phyloP scores from a whole-genome alignment of 2,329 filamentous ascomycete genomes.

The Plectosphaerella plurivora region DNA sequence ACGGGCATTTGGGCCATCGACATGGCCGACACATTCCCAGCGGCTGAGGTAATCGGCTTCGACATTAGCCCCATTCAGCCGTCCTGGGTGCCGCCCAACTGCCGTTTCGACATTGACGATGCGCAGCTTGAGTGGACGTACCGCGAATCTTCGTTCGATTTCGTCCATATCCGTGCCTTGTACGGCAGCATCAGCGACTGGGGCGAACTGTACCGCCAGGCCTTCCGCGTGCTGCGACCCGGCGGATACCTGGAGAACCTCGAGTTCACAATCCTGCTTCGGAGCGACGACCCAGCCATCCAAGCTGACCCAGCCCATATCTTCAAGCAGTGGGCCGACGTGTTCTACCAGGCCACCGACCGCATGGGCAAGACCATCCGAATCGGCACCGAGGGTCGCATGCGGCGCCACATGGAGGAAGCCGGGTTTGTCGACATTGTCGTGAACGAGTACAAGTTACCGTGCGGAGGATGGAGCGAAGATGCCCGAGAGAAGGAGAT shows the following conservation, averaged over 20 bases:
- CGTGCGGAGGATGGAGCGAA: slow-evolving; percentile 9
- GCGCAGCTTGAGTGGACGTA: slow-evolving; percentile 37
- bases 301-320: slow-evolving; percentile 16
- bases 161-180: slow-evolving; percentile 55
- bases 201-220: slow-evolving; percentile 43
- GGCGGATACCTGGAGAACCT: slow-evolving; percentile 41
- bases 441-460: slow-evolving; percentile 8
- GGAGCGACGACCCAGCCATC: slow-evolving; percentile 16
- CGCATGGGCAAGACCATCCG: slow-evolving; percentile 15
- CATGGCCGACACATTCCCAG: slow-evolving; percentile 35
- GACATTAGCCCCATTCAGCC: slow-evolving; percentile 55
- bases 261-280: slow-evolving; percentile 18
- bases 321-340: slow-evolving; percentile 19
- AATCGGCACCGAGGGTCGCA: slow-evolving; percentile 13
- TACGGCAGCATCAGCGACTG: slow-evolving; percentile 54
- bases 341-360: slow-evolving; percentile 17
- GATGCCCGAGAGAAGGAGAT: slow-evolving; percentile 7
- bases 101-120: slow-evolving; percentile 30
- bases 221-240: slow-evolving; percentile 48
- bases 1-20: slow-evolving; percentile 54
- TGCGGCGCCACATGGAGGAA: slow-evolving; percentile 13
- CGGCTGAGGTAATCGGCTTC: slow-evolving; percentile 40
- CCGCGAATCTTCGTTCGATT: slow-evolving; percentile 46
- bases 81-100: slow-evolving; percentile 38
- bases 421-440: slow-evolving; percentile 15